Evolutionary conservation across 331 rosid genomes (phyloP), one percentile per base, ranked within the genome.

Genomic region (Malus hybrid): DNA sequence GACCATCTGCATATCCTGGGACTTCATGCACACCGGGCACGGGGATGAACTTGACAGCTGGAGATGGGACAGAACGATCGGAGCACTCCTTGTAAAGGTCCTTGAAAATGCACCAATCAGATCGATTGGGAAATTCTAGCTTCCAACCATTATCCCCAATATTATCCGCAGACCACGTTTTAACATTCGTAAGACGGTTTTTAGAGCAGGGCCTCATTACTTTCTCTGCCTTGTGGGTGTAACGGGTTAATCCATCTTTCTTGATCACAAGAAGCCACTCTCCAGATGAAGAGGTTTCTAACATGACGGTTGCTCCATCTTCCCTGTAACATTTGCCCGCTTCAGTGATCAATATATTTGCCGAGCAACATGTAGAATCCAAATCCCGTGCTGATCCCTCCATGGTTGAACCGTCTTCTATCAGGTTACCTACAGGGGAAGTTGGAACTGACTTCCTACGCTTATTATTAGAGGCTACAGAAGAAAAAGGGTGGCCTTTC

Each of bases 61-160:
- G 69, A 63, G 78, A 68, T 36, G 84, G 69, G 18, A 83, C 76
- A 87, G 80, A 87, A 6, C 86, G 87, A 73, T 85, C 97, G 5
- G 83, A 85, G 79, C 97, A 94, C 78, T 83, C 83, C 86, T 90
- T 88, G 88, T 94, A 94, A 7, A 94, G 90, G 79, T 92, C 90
- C 88, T 88, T 94, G 74, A 88, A 94, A 73, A 78, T 33, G 19
- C 11, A 8, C 97, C 97, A 94, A 66, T 94, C 93, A 46, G 18
- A 83, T 32, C 87, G 86, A 81, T 81, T 80, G 10, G 83, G 79
- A 82, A 94, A 92, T 90, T 94, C 99, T 67, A 94, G 83, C 88
- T 90, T 92, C 91, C 91, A 89, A 52, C 46, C 0, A 39, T 87
- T 80, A 78, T 87, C 69, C 89, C 89, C 87, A 52, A 85, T 39